Evolutionary conservation across 2,329 filamentous ascomycete genomes (phyloP).

Genomic region (Bipolaris gigantea): DNA sequence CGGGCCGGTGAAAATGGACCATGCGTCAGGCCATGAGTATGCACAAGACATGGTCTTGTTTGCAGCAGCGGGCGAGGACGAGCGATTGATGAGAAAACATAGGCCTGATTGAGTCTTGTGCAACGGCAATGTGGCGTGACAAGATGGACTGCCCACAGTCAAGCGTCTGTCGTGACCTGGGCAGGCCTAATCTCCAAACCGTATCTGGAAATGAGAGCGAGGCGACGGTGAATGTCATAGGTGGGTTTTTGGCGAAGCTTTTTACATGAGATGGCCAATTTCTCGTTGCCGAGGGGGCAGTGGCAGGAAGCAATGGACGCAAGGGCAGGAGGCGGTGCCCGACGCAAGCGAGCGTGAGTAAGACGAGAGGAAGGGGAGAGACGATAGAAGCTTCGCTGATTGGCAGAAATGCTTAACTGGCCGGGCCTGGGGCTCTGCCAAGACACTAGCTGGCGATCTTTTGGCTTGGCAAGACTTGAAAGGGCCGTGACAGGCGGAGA

Average conservation of each 20-base stretch:
- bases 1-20: too few relatives aligned
- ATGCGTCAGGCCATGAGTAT: too few relatives aligned
- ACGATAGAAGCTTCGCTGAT: constrained; percentile 6
- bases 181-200: not conserved
- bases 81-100: not conserved
- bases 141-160: not conserved
- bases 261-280: constrained; percentile 1
- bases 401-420: not conserved
- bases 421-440: too few relatives aligned
- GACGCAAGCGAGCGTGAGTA: not conserved
- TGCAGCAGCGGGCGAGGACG: not conserved
- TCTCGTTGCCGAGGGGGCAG: not conserved
- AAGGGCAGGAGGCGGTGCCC: constrained; percentile 8
- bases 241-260: not conserved
- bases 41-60: not conserved
- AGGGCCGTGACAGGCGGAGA: not conserved
- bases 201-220: not conserved
- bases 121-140: not conserved
- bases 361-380: not conserved
- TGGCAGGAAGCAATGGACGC: constrained; percentile 2
- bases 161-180: not conserved
- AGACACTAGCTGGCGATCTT: too few relatives aligned
- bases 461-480: not conserved
- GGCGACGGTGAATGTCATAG: not conserved
- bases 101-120: not conserved